A percentile compares a stretch with the other conserved stretches of the same genome.
Conservation (phyloP, 2,329 filamentous ascomycete genomes). For the Gnomoniopsis smithogilvyi region DNA sequence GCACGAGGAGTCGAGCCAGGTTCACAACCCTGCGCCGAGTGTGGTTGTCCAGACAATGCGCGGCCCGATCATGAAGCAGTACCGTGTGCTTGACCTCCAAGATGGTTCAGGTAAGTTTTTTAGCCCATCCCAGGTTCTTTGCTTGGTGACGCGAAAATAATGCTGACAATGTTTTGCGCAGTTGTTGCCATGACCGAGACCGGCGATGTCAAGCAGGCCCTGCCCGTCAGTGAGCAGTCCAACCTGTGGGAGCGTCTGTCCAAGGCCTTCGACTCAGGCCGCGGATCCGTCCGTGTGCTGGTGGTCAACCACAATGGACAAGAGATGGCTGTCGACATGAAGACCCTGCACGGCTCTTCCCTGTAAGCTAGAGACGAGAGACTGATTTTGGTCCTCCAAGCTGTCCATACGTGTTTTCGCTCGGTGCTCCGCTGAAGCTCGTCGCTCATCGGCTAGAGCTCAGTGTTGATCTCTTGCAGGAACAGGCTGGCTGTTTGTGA, state of each 20-base stretch:
- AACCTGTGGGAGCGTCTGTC: constrained; percentile 78
- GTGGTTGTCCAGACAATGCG: constrained; percentile 99
- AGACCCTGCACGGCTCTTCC: constrained; percentile 84
- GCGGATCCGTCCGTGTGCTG: constrained; percentile 89
- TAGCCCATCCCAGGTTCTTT: too few relatives aligned
- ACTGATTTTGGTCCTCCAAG: not conserved
- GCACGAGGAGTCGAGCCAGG: constrained; percentile 96
- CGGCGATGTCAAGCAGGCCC: constrained; percentile 94
- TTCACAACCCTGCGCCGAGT: constrained; percentile 94
- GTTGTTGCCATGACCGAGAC: constrained; percentile 98
- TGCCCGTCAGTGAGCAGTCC: constrained; percentile 94
- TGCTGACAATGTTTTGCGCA: constrained; percentile 19
- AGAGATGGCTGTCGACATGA: constrained; percentile 98
- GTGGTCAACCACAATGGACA: constrained; percentile 91
- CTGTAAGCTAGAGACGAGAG: constrained; percentile 42
- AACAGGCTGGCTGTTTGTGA: not conserved
- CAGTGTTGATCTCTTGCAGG: constrained; percentile 17
- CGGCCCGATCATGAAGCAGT: constrained; percentile 99
- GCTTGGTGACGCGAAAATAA: too few relatives aligned
- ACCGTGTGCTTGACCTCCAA: constrained; percentile 96
- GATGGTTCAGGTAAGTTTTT: constrained; percentile 62
- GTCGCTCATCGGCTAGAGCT: constrained; percentile 7
- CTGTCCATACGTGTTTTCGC: not conserved
- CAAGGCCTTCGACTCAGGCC: constrained; percentile 83
- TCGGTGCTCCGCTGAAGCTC: constrained; percentile 17